phyloP scores from a whole-genome alignment of 805 yeast genomes.

The Candida suzukii region DNA sequence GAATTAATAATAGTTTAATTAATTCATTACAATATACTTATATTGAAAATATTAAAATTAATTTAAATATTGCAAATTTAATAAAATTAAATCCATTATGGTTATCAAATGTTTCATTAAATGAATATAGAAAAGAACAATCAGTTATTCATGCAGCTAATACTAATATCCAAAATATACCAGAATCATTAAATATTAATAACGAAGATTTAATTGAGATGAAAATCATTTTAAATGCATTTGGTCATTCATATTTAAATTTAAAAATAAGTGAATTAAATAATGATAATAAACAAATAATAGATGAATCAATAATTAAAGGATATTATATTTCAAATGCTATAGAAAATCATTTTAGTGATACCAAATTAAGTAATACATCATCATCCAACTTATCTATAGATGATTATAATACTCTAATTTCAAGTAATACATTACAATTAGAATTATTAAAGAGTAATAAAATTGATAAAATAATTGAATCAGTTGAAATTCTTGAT shows the following conservation, averaged over 20 bases:
- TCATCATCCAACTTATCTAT: background rate
- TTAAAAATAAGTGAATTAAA: background rate
- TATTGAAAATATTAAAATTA: slow-evolving; percentile 11
- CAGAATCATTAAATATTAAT: background rate
- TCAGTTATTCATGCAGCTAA: background rate
- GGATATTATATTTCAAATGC: background rate
- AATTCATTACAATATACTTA: slow-evolving; percentile 20
- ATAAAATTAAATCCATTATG: slow-evolving; percentile 6
- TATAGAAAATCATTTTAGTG: background rate
- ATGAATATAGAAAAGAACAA: background rate
- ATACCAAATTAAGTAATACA: background rate
- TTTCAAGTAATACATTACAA: slow-evolving; percentile 25
- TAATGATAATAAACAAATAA: background rate
- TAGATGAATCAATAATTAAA: background rate
- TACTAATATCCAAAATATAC: too few relatives aligned
- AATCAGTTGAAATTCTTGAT: slow-evolving; percentile 11
- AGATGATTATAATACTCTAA: too few relatives aligned
- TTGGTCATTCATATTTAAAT: background rate
- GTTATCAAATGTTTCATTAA: slow-evolving; percentile 9
- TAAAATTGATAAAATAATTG: slow-evolving; percentile 13
- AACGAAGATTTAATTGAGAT: background rate
- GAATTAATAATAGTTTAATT: slow-evolving; percentile 21
- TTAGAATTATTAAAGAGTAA: slow-evolving; percentile 16
- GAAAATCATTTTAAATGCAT: background rate
- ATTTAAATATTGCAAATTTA: slow-evolving; percentile 7